Conservation (phyloP, 768 basidiomycete species). For the Harrya chromipes region DNA sequence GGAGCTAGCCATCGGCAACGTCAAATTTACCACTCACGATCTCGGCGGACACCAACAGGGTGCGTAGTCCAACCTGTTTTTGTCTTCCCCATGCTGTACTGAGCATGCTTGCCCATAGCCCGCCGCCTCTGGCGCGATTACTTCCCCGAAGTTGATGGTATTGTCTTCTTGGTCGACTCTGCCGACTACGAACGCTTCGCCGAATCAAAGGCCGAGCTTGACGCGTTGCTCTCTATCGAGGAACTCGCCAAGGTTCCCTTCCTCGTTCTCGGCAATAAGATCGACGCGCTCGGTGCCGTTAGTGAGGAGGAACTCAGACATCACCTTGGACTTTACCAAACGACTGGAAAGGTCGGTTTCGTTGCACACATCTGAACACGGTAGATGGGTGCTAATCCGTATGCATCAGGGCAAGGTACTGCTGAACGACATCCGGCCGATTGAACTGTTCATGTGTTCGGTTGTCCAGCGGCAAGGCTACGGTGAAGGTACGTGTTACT, state of each 20-base stretch:
- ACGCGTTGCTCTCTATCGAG: constrained; percentile 93
- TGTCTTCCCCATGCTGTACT: not conserved
- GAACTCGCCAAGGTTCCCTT: constrained; percentile 95
- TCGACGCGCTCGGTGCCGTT: constrained; percentile 96
- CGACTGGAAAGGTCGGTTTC: constrained; percentile 89
- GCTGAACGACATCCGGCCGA: constrained; percentile 93
- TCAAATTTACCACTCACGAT: constrained; percentile 99
- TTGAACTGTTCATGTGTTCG: constrained; percentile 99
- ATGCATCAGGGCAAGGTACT: constrained; percentile 86
- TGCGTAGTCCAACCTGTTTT: constrained; percentile 30
- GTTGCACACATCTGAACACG: not conserved
- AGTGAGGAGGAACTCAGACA: constrained; percentile 97
- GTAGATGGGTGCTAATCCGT: constrained; percentile 4
- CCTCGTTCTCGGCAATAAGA: constrained; percentile 99
- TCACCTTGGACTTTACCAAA: constrained; percentile 93
- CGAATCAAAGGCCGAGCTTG: constrained; percentile 96
- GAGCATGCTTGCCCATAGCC: constrained; percentile 41
- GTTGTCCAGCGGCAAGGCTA: constrained; percentile 99
- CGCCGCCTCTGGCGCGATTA: constrained; percentile 99
- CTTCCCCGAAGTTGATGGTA: constrained; percentile 99
- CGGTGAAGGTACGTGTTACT: constrained; percentile 70
- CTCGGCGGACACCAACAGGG: constrained; percentile 97
- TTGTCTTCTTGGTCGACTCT: constrained; percentile 96
- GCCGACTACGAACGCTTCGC: constrained; percentile 96
- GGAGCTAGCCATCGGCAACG: constrained; percentile 97